Evolutionary conservation across 2,329 filamentous ascomycete genomes (phyloP).

Genomic region (Fusarium heterosporum): DNA sequence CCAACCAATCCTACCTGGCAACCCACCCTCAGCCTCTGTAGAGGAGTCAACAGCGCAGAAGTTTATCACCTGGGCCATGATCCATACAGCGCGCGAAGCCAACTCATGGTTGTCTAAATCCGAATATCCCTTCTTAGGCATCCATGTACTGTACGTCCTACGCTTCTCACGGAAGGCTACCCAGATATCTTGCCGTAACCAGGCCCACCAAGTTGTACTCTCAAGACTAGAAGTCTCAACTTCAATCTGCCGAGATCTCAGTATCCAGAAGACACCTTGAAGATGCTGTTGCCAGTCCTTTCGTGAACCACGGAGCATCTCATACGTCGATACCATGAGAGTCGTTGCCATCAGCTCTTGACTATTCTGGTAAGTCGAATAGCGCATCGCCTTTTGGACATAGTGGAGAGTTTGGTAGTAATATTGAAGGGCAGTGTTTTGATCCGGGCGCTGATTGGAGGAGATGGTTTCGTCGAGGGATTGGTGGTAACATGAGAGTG

Average conservation of each 20-base stretch:
- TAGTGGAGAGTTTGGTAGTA: slow-evolving; percentile 74
- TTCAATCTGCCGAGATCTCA: slow-evolving; percentile 70
- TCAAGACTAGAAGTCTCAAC: slow-evolving; percentile 68
- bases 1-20: slow-evolving; percentile 17
- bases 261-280: slow-evolving; percentile 74
- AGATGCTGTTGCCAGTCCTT: slow-evolving; percentile 71
- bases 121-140: slow-evolving; percentile 60
- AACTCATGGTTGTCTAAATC: slow-evolving; percentile 65
- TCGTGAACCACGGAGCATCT: slow-evolving; percentile 68
- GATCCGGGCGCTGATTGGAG: slow-evolving; percentile 1
- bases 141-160: slow-evolving; percentile 68
- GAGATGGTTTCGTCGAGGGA: slow-evolving; percentile 19
- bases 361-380: slow-evolving; percentile 67
- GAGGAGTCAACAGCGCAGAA: slow-evolving; percentile 55
- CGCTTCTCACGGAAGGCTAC: slow-evolving; percentile 70
- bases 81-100: slow-evolving; percentile 64
- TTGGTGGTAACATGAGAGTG: slow-evolving; percentile 56
- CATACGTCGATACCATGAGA: slow-evolving; percentile 71
- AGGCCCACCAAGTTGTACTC: slow-evolving; percentile 73
- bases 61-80: slow-evolving; percentile 68
- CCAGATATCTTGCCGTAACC: slow-evolving; percentile 75
- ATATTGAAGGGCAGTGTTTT: slow-evolving; percentile 56
- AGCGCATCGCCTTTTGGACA: slow-evolving; percentile 68
- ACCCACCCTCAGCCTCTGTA: slow-evolving; percentile 1
- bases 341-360: slow-evolving; percentile 69